These are phyloP conservation scores for Cordyceps fumosorosea DNA, from an alignment of 2,329 filamentous ascomycete species.

Conservation along the genomic window DNA sequence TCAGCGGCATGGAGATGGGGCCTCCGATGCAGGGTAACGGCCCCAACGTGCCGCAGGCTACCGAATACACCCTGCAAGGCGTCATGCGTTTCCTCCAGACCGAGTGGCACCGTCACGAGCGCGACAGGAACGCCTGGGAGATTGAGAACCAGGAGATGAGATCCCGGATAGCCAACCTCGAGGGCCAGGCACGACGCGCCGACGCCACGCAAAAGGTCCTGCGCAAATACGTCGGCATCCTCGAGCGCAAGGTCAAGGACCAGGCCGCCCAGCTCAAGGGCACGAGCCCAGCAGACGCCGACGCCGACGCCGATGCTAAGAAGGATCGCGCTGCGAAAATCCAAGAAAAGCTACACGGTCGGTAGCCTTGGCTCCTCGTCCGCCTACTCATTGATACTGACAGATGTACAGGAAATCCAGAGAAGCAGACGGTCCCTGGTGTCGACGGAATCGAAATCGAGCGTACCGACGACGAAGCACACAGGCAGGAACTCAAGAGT, in stretches of 20 bases:
- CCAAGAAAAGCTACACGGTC: constrained; percentile 51
- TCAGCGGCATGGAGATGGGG: constrained; percentile 39
- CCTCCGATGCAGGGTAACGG: constrained; percentile 39
- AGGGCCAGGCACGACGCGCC: constrained; percentile 80
- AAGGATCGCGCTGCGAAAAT: constrained; percentile 48
- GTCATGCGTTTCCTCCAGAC: constrained; percentile 99
- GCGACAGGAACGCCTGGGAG: constrained; percentile 96
- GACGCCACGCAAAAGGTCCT: constrained; percentile 85
- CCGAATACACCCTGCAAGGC: constrained; percentile 60
- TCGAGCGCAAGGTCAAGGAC: constrained; percentile 81
- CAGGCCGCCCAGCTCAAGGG: constrained; percentile 67
- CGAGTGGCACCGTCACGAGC: constrained; percentile 97
- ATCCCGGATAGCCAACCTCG: constrained; percentile 87
- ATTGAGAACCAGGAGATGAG: constrained; percentile 99
- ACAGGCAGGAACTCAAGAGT: constrained; percentile 48
- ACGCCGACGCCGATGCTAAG: constrained; percentile 34
- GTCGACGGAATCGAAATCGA: constrained; percentile 42
- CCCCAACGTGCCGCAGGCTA: constrained; percentile 49
- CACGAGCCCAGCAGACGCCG: constrained; percentile 28
- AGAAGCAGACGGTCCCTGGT: constrained; percentile 37
- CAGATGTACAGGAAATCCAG: constrained; percentile 32
- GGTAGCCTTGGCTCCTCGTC: constrained; percentile 16
- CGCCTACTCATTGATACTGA: neutral
- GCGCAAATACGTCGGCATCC: constrained; percentile 81
- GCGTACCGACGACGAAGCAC: constrained; percentile 42